Conservation (phyloP, 1,139 yeast genomes). For the Yamadazyma aaseri region DNA sequence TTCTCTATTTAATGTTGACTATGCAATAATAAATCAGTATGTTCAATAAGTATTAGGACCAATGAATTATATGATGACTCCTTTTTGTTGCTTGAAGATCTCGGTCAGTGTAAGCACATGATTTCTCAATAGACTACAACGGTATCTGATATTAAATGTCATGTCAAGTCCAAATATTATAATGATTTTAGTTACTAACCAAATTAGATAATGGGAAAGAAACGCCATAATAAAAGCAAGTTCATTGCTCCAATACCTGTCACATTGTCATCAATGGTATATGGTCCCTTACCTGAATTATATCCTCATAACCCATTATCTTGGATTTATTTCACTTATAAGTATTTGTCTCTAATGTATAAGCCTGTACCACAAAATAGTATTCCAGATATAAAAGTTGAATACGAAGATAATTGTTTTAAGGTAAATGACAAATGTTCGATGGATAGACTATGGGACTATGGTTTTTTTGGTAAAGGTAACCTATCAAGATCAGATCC, state of each 20-base stretch:
- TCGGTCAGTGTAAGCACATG: conserved; percentile 61
- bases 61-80: background rate
- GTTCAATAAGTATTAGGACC: background rate
- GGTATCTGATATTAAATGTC: conserved; percentile 87
- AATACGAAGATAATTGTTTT: conserved; percentile 36
- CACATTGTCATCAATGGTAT: conserved; percentile 31
- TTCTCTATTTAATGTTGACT: background rate
- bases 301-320: conserved; percentile 60
- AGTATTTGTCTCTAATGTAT: conserved; percentile 25
- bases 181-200: conserved; percentile 5
- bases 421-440: conserved; percentile 44
- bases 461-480: conserved; percentile 96
- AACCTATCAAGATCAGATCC: conserved; percentile 87
- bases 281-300: conserved; percentile 44
- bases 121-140: conserved; percentile 97
- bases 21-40: background rate
- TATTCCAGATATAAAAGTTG: conserved; percentile 23
- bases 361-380: conserved; percentile 28
- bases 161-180: too few relatives aligned
- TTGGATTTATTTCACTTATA: conserved; percentile 48
- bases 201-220: conserved; percentile 14
- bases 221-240: conserved; percentile 18
- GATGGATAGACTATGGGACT: conserved; percentile 69
- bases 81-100: conserved; percentile 10
- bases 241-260: conserved; percentile 52